Conservation (phyloP, 225 moss, liverwort and hornwort species). For the Sphagnum contortum region DNA sequence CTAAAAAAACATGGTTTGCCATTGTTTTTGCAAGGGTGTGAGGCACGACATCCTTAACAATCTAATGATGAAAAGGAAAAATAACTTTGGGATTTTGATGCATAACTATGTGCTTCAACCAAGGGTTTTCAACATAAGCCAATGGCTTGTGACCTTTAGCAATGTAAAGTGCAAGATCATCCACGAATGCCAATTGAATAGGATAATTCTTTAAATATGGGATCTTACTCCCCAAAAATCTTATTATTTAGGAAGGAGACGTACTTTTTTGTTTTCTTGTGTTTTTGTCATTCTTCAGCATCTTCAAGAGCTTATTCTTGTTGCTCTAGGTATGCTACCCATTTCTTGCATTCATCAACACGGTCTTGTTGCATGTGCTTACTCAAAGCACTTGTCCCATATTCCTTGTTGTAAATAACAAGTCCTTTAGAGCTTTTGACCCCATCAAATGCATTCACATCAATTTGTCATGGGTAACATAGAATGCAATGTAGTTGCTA, state of each 20-base stretch:
- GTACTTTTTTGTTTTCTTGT: background rate
- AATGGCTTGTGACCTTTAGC: too few relatives aligned
- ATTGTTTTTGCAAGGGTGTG: too few relatives aligned
- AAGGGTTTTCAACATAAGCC: too few relatives aligned
- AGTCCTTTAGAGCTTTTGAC: background rate
- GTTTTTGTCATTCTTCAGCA: background rate
- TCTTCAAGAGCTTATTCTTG: background rate
- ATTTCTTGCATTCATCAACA: background rate
- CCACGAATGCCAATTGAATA: too few relatives aligned
- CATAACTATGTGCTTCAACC: too few relatives aligned
- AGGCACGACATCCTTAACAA: too few relatives aligned
- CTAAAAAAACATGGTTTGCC: too few relatives aligned
- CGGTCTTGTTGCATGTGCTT: background rate
- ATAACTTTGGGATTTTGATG: too few relatives aligned
- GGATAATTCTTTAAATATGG: background rate
- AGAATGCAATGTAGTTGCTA: background rate
- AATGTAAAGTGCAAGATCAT: too few relatives aligned
- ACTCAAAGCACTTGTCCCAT: background rate
- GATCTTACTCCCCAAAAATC: background rate
- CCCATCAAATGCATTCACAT: background rate
- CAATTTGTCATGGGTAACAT: background rate
- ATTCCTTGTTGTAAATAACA: background rate
- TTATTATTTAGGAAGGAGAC: background rate
- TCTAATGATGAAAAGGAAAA: too few relatives aligned
- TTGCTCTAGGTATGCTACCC: background rate